phyloP scores from a whole-genome alignment of 805 yeast species.

The Pachysolen tannophilus region DNA sequence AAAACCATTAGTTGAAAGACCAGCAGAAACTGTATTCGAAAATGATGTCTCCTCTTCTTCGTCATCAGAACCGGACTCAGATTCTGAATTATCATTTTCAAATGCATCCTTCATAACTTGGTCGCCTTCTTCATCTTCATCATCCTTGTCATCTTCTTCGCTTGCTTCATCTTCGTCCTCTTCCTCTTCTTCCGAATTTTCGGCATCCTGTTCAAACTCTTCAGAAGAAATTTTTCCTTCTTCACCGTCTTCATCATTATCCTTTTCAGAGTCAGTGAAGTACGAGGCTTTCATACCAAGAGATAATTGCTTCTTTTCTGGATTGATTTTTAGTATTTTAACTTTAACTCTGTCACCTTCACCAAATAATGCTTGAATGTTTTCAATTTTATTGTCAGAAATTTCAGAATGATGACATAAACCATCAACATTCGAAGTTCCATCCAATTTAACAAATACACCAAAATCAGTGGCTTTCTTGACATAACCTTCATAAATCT shows the following conservation, averaged over 20 bases:
- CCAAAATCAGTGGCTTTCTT: slow-evolving; percentile 80
- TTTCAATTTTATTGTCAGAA: slow-evolving; percentile 57
- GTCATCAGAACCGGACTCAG: slow-evolving; percentile 21
- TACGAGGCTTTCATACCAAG: slow-evolving; percentile 94
- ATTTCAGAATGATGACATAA: slow-evolving; percentile 82
- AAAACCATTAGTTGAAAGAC: slow-evolving; percentile 79
- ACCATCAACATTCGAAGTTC: slow-evolving; percentile 70
- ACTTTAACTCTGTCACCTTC: slow-evolving; percentile 91
- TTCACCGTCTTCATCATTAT: slow-evolving; percentile 16
- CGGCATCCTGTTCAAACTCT: slow-evolving; percentile 19
- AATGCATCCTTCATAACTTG: slow-evolving; percentile 29
- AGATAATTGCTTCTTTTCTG: slow-evolving; percentile 65
- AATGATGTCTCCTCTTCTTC: slow-evolving; percentile 17
- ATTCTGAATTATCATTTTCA: slow-evolving; percentile 21
- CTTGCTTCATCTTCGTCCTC: slow-evolving; percentile 20
- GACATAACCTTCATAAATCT: slow-evolving; percentile 69
- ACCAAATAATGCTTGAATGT: slow-evolving; percentile 61
- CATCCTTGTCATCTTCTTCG: slow-evolving; percentile 23
- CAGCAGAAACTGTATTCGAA: slow-evolving; percentile 28
- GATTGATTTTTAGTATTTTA: slow-evolving; percentile 57
- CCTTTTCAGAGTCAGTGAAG: slow-evolving; percentile 34
- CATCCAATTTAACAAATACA: slow-evolving; percentile 77
- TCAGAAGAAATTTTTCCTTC: no score
- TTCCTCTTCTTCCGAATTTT: slow-evolving; percentile 20
- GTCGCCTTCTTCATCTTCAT: slow-evolving; percentile 23